Evolutionary conservation across 331 rosid species (phyloP).

Genomic region (Acacia pycnantha): DNA sequence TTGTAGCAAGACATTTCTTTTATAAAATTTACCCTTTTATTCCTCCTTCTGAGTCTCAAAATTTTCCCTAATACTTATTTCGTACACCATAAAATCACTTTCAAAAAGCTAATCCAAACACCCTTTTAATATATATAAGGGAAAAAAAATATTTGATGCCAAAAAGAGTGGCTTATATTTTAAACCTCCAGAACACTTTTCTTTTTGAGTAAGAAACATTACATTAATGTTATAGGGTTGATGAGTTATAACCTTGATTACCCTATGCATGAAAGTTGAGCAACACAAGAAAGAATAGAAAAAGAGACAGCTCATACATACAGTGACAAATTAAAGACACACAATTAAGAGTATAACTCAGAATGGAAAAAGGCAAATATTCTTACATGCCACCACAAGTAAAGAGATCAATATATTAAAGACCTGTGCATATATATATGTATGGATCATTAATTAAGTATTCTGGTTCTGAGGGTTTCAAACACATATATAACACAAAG

Average conservation of each 20-base stretch:
- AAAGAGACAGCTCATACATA: neutral
- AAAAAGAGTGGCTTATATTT: neutral
- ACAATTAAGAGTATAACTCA: neutral
- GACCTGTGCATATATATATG: neutral
- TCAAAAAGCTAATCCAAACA: too few species aligned
- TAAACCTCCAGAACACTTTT: neutral
- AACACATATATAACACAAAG: constrained; percentile 16
- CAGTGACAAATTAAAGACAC: neutral
- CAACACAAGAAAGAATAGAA: neutral
- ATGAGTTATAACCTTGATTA: neutral
- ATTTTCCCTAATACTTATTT: neutral
- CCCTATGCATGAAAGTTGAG: constrained; percentile 4
- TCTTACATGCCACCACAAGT: constrained; percentile 39
- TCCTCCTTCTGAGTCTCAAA: too few species aligned
- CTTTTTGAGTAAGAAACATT: neutral
- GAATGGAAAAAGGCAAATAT: constrained; percentile 42
- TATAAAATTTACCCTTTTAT: too few species aligned
- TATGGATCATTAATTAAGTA: neutral
- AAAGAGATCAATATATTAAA: constrained; percentile 24
- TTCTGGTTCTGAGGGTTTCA: neutral
- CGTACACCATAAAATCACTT: too few species aligned
- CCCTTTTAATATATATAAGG: too few species aligned
- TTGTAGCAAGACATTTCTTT: too few species aligned
- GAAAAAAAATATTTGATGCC: neutral
- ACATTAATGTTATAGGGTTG: neutral